Evolutionary conservation across 2,329 filamentous ascomycete genomes (phyloP).

Genomic region (Hypoxylon sp.): DNA sequence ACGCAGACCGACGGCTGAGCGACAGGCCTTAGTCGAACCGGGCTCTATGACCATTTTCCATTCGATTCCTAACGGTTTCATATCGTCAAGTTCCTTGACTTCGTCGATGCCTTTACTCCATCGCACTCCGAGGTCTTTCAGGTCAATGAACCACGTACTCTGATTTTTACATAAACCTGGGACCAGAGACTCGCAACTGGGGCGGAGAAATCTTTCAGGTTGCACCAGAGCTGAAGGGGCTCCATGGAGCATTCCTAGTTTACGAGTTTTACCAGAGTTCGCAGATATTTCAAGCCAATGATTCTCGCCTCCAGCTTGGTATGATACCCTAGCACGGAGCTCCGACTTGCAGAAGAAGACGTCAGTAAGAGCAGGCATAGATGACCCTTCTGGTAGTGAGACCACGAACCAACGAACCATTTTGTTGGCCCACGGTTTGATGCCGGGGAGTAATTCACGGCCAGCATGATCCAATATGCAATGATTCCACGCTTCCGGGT

Average conservation of each 20-base stretch:
- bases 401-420: background rate
- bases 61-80: background rate
- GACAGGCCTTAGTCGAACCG: background rate
- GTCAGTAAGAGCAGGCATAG: background rate
- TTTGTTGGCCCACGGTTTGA: background rate
- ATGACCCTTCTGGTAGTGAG: background rate
- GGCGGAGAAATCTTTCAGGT: background rate
- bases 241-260: background rate
- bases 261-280: background rate
- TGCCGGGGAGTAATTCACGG: background rate
- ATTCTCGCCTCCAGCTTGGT: background rate
- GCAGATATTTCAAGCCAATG: background rate
- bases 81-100: background rate
- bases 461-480: constrained; percentile 1
- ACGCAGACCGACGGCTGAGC: background rate
- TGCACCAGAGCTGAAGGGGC: background rate
- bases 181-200: background rate
- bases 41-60: background rate
- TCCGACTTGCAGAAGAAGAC: constrained; percentile 1
- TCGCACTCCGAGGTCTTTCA: background rate
- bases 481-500: background rate
- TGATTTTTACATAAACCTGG: background rate
- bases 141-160: background rate
- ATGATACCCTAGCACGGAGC: background rate
- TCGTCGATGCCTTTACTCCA: background rate